Percentiles rank a stretch among this genome's conserved stretches.
These are phyloP conservation scores for Blumeria hordei DNA, from an alignment of 2,329 filamentous ascomycete species.

Conservation along the genomic window DNA sequence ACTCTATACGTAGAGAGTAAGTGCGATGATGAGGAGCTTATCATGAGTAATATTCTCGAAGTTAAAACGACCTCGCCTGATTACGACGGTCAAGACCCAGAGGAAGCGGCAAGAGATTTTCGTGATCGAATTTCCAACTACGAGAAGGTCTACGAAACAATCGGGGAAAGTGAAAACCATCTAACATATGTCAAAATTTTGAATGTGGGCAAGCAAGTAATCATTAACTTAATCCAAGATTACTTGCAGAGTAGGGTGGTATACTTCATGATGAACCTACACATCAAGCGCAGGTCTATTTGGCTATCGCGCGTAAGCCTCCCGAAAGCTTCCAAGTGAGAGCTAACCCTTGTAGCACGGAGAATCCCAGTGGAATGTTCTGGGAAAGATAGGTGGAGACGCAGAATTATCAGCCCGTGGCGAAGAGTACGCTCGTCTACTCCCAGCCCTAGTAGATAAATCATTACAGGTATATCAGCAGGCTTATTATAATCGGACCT, in stretches of 20 bases:
- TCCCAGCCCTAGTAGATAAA: constrained; percentile 63
- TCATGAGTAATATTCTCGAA: constrained; percentile 95
- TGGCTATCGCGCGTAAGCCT: constrained; percentile 71
- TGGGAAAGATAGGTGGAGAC: constrained; percentile 81
- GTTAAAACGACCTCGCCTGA: constrained; percentile 95
- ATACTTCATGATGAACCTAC: constrained; percentile 95
- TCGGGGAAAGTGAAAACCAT: constrained; percentile 68
- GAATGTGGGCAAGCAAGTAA: constrained; percentile 83
- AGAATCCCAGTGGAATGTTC: constrained; percentile 78
- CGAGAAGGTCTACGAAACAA: constrained; percentile 86
- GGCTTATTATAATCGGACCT: too few relatives aligned
- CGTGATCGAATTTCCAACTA: constrained; percentile 88
- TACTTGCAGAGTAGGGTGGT: constrained; percentile 91
- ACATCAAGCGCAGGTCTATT: constrained; percentile 88
- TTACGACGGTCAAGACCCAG: constrained; percentile 82
- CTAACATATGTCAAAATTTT: constrained; percentile 95
- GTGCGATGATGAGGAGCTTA: constrained; percentile 84
- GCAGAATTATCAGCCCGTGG: constrained; percentile 68
- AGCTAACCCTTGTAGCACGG: constrained; percentile 38
- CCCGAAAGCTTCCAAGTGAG: neutral
- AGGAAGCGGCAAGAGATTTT: constrained; percentile 76
- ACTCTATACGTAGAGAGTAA: constrained; percentile 93
- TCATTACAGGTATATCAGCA: constrained; percentile 51
- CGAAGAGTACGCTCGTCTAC: constrained; percentile 60
- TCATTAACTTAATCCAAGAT: constrained; percentile 94